Evolutionary conservation across 352 stramenopile species (phyloP).

Genomic region (Globisporangium acanthophoron): DNA sequence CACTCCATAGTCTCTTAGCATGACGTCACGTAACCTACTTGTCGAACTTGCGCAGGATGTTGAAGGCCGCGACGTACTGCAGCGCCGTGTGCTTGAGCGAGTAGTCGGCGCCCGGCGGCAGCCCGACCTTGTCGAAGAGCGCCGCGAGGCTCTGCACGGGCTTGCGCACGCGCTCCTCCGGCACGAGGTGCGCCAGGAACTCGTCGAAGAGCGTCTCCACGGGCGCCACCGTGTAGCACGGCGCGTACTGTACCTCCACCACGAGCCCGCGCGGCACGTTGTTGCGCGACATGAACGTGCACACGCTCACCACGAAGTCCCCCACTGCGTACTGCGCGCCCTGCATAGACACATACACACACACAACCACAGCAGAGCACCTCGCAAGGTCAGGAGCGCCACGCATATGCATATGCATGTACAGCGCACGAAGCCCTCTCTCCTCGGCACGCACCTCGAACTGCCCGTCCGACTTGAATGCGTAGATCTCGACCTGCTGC

Average conservation of each 20-base stretch:
- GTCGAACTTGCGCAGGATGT: constrained; percentile 80
- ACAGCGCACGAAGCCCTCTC: too few relatives aligned
- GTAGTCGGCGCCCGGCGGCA: constrained; percentile 56
- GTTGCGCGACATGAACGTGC: constrained; percentile 84
- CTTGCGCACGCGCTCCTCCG: constrained; percentile 68
- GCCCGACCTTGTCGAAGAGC: constrained; percentile 74
- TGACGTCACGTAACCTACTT: constrained; percentile 26
- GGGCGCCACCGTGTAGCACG: constrained; percentile 70
- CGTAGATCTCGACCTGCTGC: constrained; percentile 87
- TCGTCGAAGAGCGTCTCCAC: constrained; percentile 82
- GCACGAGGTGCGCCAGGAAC: constrained; percentile 65
- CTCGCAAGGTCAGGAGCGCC: neutral
- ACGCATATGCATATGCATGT: too few relatives aligned
- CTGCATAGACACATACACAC: constrained; percentile 13
- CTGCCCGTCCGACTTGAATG: constrained; percentile 83
- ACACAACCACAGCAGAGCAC: neutral
- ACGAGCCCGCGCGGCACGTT: constrained; percentile 75
- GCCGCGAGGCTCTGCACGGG: constrained; percentile 57
- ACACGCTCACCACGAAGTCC: constrained; percentile 83
- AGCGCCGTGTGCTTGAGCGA: constrained; percentile 85
- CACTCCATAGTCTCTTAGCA: too few relatives aligned
- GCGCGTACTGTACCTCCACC: constrained; percentile 81
- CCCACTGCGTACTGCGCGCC: constrained; percentile 78
- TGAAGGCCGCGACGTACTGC: constrained; percentile 85
- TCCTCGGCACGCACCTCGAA: constrained; percentile 47